Evolutionary conservation across 2,329 filamentous ascomycete genomes (phyloP).

Genomic region (Pyrenophora seminiperda): DNA sequence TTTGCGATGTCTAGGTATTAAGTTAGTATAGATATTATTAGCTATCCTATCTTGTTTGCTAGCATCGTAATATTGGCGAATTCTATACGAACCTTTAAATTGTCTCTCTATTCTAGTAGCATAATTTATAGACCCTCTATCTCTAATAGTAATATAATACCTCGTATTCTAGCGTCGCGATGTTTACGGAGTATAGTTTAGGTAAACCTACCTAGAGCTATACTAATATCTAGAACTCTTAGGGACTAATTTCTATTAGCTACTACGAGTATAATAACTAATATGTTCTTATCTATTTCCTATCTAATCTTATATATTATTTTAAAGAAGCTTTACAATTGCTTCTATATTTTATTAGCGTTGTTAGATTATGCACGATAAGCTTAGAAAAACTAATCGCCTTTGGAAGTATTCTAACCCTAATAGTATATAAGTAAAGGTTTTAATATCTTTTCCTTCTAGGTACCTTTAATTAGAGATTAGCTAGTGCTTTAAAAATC

Average conservation of each 20-base stretch:
- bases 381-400: neutral
- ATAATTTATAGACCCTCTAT: neutral
- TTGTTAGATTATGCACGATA: constrained; percentile 1
- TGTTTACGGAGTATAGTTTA: neutral
- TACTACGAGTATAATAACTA: neutral
- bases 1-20: neutral
- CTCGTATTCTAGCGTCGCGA: neutral
- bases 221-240: neutral
- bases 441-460: constrained; percentile 1
- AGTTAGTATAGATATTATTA: neutral
- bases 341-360: neutral
- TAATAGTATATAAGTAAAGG: constrained; percentile 49
- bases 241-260: neutral
- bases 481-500: constrained; percentile 8
- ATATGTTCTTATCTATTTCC: neutral
- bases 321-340: neutral
- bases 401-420: neutral
- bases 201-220: neutral
- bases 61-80: neutral
- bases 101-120: neutral
- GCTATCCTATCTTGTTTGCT: neutral
- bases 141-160: neutral
- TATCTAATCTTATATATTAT: neutral
- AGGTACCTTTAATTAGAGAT: constrained; percentile 7
- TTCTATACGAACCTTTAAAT: neutral